Percentiles rank a stretch among this genome's conserved stretches.
phyloP scores from a whole-genome alignment of 768 basidiomycete species.

The Russula lepida region DNA sequence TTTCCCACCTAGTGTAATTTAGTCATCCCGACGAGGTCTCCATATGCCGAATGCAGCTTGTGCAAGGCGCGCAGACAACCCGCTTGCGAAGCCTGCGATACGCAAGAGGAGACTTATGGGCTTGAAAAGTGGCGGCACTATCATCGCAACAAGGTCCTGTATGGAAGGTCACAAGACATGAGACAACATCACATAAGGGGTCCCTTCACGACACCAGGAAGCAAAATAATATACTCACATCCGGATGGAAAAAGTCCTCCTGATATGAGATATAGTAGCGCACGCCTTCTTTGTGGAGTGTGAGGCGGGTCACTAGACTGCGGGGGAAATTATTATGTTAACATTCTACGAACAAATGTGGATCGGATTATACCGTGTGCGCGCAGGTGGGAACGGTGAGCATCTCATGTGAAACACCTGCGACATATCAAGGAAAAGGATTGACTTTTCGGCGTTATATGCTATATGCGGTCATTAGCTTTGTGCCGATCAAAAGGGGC shows the following conservation, averaged over 20 bases:
- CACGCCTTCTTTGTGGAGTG: constrained; percentile 34
- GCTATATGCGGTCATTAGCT: constrained; percentile 28
- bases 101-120: constrained; percentile 29
- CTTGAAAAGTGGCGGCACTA: constrained; percentile 37
- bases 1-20: too few species aligned
- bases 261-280: constrained; percentile 36
- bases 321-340: neutral
- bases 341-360: neutral
- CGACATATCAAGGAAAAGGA: constrained; percentile 43
- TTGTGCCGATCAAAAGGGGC: neutral
- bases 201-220: neutral
- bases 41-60: constrained; percentile 5
- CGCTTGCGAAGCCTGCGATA: constrained; percentile 18
- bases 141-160: constrained; percentile 38
- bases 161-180: neutral
- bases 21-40: neutral
- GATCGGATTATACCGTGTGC: constrained; percentile 37
- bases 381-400: constrained; percentile 36
- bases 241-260: constrained; percentile 50
- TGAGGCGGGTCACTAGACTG: constrained; percentile 36
- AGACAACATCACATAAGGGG: neutral
- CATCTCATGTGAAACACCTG: constrained; percentile 48
- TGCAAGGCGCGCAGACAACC: constrained; percentile 5
- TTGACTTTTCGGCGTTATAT: constrained; percentile 36
- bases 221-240: constrained; percentile 27